Evolutionary conservation across 2,329 filamentous ascomycete genomes (phyloP), one percentile per base, ranked within the genome.

Genomic region (Stemphylium lycopersici): DNA sequence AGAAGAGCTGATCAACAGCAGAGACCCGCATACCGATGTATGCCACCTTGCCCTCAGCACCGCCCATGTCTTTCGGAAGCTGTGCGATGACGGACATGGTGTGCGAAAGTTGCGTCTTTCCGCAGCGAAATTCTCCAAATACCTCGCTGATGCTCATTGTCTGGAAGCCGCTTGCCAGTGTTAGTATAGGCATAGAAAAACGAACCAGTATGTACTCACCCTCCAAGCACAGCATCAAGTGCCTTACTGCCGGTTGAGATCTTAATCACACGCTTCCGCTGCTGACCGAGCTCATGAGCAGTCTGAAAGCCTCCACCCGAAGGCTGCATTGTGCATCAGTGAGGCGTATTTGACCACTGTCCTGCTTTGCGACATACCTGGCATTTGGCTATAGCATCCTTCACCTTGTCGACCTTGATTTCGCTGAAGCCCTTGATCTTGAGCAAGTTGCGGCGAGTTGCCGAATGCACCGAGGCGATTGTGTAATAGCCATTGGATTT

Each of bases 361-460:
- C 8, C 3, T 11, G 5, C 3, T n/a, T 13, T 5, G 16, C 34
- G 4, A 65, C 73, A 49, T 71, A 85, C 84, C 70, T 83, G 75
- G 55, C 83, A 85, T 70, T 87, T 87, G 40, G 80, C 79, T 48
- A 86, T 81, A 43, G 87, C 87, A 62, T 89, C 87, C 67, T 87
- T 89, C 68, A 89, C 81, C 71, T 89, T 89, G 59, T 89, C 87
- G 3, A 89, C 87, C 71, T 89, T 89, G 66, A 85, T 79, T 68
- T 89, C 87, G 52, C 86, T 88, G 72, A 89, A 88, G 7, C 87
- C 87, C 66, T 87, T 88, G 71, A 89, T 88, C 69, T 85, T 88
- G 48, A 85, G 74, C 13, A 89, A 77, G 15, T 79, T 84, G 64
- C 81, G 83, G 47, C 84, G 81, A 37, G 84, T 87, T 13, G 84